Evolutionary conservation across 768 basidiomycete genomes (phyloP), one percentile per base, ranked within the genome.

Genomic region (Hysterangium stoloniferum): DNA sequence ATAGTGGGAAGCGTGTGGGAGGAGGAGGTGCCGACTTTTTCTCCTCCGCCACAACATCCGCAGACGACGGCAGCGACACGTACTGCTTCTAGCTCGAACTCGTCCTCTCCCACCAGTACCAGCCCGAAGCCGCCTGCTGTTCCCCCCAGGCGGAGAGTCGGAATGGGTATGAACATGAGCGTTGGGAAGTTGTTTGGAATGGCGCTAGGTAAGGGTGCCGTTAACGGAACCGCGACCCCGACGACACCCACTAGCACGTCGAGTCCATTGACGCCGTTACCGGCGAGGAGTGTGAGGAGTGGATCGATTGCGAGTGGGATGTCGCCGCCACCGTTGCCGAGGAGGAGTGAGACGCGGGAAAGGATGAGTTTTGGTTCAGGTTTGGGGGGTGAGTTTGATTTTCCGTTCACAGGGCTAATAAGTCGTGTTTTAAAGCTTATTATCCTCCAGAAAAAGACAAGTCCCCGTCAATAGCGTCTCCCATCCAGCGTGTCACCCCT

Each of bases 1-100:
- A 71, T 96, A 48, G 72, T 95, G 17, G 89, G 92, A 53, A 84
- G 82, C 57, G 70, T 95, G 4, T 96, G 93, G 93, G 85, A 90
- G 50, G 92, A 94, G 55, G 87, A 84, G 51, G 58, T 76, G 5
- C 69, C 75, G 3, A 55, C 56, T 1, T 56, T 43, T n/a, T 52
- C 64, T 1, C 60, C 27, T 5, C 44, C 66, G 1, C 61, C 69
- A 2, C 56, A 64, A 2, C 68, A 71, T 8, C 61, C 70, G 1
- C 58, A 60, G 1, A 59, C 57, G 31, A 58, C 31, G 43, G 37
- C 37, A 6, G 19, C 12, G 32, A 22, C 36, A 9, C 9, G 33
- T 13, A 25, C 11, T 32, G 35, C 3, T 7, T 19, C 17, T 36
- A 36, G 33, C 33, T n/a, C 45, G 28, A 29, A 36, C n/a, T 7